Conservation (phyloP, 257 asterid species). For the Catharanthus roseus region DNA sequence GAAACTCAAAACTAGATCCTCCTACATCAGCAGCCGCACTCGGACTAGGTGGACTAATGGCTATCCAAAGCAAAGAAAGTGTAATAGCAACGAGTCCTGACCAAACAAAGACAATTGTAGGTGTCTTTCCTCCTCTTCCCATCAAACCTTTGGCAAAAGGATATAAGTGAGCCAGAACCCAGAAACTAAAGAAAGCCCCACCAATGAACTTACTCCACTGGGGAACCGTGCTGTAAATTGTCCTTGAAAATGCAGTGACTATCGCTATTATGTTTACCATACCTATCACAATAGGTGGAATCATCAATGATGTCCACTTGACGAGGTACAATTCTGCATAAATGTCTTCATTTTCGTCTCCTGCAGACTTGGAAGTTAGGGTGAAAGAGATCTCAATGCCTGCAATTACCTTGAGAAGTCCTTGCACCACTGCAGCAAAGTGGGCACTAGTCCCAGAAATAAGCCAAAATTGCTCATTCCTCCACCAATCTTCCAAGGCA, state of each 20-base stretch:
- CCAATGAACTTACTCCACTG: slow-evolving; percentile 38
- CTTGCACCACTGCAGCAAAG: slow-evolving; percentile 44
- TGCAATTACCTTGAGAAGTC: slow-evolving; percentile 41
- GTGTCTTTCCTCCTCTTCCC: slow-evolving; percentile 40
- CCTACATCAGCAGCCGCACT: not conserved
- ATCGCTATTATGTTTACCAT: slow-evolving; percentile 37
- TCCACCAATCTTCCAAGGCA: slow-evolving; percentile 42
- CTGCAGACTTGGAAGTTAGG: slow-evolving; percentile 34
- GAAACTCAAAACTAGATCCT: slow-evolving; percentile 10
- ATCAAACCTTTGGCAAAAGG: slow-evolving; percentile 45
- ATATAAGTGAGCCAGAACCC: slow-evolving; percentile 43
- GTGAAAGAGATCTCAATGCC: slow-evolving; percentile 44
- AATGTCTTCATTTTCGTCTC: slow-evolving; percentile 31
- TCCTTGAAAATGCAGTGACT: slow-evolving; percentile 28
- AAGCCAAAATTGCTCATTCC: slow-evolving; percentile 47
- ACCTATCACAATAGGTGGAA: slow-evolving; percentile 40
- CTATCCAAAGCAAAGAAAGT: slow-evolving; percentile 33
- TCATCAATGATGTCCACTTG: slow-evolving; percentile 38
- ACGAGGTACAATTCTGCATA: slow-evolving; percentile 34
- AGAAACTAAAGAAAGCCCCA: slow-evolving; percentile 41
- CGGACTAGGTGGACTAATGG: slow-evolving; percentile 21
- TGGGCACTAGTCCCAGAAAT: slow-evolving; percentile 43
- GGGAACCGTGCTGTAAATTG: slow-evolving; percentile 25
- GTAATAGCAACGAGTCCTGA: slow-evolving; percentile 43
- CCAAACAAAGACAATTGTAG: slow-evolving; percentile 45